Base-by-base conservation (phyloP, 495 filamentous ascomycete species). In the Thozetella sp. region DNA sequence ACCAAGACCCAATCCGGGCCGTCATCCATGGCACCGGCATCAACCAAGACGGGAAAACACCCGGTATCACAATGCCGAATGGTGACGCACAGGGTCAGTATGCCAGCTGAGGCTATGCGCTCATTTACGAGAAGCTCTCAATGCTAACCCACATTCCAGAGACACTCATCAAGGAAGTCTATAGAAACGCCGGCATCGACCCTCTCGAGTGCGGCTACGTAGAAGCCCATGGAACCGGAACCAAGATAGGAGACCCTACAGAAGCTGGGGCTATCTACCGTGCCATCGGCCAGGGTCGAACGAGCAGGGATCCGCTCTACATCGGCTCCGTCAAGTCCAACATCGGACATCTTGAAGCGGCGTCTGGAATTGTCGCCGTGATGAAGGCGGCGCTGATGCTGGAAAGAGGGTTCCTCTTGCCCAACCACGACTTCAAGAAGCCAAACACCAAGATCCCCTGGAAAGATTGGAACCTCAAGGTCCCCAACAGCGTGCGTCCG, bases 1-100 rank as follows among this genome's bases (percentile, higher is more conserved):
- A 84, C 61, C 78, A 80, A 20, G 81, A 86, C 56, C 80, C 83
- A 6, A 85, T 91, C 37, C 76, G 86, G 54, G 85, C 82, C 15
- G 76, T 92, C 19, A 87, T 93, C 56, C 78, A 79, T 20, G 80
- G 74, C 9, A 83, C 81, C 27, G 81, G 80, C 0, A 67, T 86
- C 40, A 90, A 90, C 62, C 79, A 87, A 55, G 85, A 88, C 66
- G 84, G 85, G 26, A 82, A 79, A 45, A 84, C 85, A 0, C 73
- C 78, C 0, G 82, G 83, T 17, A 87, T 90, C 37, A 87, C 82
- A 1, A 75, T 85, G 67, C 88, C 88, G 0, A 84, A 73, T 40
- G 74, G 72, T 1, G 71, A 75, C 1, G 84, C 86, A 2, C 88
- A 91, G 70, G 83, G 78, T 68, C 54, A 64, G 23, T 43, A 22